Evolutionary conservation across 805 yeast species (phyloP).

Genomic region (Cyberlindnera samutprakarnensis): DNA sequence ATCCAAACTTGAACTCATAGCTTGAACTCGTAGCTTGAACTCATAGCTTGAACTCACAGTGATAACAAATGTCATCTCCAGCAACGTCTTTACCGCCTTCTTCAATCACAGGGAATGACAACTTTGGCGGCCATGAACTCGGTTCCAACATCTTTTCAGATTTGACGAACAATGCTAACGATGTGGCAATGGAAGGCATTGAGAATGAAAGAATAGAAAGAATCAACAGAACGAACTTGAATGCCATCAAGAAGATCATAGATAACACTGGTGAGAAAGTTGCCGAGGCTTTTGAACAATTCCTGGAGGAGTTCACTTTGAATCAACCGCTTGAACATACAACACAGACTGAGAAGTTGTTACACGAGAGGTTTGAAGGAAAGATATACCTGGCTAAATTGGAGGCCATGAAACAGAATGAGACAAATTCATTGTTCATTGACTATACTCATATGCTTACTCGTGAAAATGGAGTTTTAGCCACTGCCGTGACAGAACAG

Average conservation of each 20-base stretch:
- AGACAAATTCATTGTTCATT: slow-evolving; percentile 70
- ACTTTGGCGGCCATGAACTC: slow-evolving; percentile 2
- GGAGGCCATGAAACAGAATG: slow-evolving; percentile 70
- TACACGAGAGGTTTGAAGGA: slow-evolving; percentile 39
- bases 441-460: slow-evolving; percentile 74
- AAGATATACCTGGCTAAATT: slow-evolving; percentile 71
- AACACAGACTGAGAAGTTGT: slow-evolving; percentile 23
- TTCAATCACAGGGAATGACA: slow-evolving; percentile 5
- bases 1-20: too few species aligned
- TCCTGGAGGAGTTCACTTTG: slow-evolving; percentile 57
- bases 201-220: slow-evolving; percentile 18
- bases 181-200: slow-evolving; percentile 4
- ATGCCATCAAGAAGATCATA: slow-evolving; percentile 74
- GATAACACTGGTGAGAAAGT: slow-evolving; percentile 94
- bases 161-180: slow-evolving; percentile 15
- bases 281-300: slow-evolving; percentile 81
- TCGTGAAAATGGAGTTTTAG: slow-evolving; percentile 79
- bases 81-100: slow-evolving; percentile 11
- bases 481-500: slow-evolving; percentile 84
- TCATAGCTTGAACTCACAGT: too few species aligned
- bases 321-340: slow-evolving; percentile 25
- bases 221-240: slow-evolving; percentile 48
- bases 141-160: slow-evolving; percentile 12
- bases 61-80: slow-evolving; percentile 9
- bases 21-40: too few species aligned